Evolutionary conservation across 2,329 filamentous ascomycete species (phyloP), one percentile per base, ranked within the genome.

Genomic region (Apiospora rasikravindrae): DNA sequence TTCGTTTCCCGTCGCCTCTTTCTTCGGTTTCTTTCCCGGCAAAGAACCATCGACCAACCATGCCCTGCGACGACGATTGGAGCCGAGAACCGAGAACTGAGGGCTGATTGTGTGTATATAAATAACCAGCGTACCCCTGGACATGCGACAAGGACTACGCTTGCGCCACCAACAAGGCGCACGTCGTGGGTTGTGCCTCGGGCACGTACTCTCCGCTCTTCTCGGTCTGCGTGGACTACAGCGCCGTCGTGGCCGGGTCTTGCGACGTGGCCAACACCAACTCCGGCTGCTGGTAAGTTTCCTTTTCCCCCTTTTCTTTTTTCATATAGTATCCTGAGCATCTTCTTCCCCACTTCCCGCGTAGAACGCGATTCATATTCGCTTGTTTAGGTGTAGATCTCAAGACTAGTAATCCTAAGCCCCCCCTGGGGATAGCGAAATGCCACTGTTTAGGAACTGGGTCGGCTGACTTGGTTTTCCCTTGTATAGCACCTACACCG

Each of bases 231-330:
- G 71, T 83, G 19, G 80, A 83, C 72, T 80, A 78, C 71, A 71
- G 77, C 2, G 83, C 82, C 5, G 77, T 73, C 44, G 51, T 77
- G 67, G 72, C 75, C 1, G 79, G 80, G 11, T 77, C 75, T 6
- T 84, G 83, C 71, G 70, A 67, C 0, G 77, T 73, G 19, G 70
- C 77, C 16, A 78, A 77, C 0, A 26, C 76, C 0, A 72, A 76
- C 16, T 82, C 82, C 0, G 83, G 82, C 16, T 84, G 83, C 75
- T 84, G 83, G 80, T 82, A 77, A 75, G 80, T 78, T 22, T 45
- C 11, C 5, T 53, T 53, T 53, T 49, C 5, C 45, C 26, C 16
- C 5, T 4, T 7, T 3, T 33, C n/a, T 33, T 7, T 57, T 33
- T 37, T 61, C 24, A 16, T 33, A 37, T 22, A n/a, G n/a, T 2